Conservation (phyloP, 2,329 filamentous ascomycete genomes). For the Fusarium zealandicum region DNA sequence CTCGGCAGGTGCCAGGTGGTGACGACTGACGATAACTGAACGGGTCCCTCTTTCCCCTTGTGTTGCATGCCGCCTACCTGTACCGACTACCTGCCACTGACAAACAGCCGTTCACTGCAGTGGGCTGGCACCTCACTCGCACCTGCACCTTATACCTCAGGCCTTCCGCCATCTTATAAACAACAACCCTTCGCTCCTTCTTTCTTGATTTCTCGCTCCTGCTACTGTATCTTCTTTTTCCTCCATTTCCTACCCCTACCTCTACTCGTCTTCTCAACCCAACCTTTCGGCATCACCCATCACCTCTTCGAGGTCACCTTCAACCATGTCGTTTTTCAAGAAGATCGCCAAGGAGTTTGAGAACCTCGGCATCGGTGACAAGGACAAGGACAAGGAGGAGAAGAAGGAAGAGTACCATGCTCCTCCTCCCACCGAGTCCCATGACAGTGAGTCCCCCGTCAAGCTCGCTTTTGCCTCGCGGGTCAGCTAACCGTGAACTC, state of each 20-base stretch:
- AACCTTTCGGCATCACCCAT: constrained; percentile 15
- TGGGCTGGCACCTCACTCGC: not conserved
- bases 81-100: constrained; percentile 14
- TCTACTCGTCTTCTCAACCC: not conserved
- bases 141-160: constrained; percentile 15
- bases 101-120: constrained; percentile 19
- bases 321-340: constrained; percentile 55
- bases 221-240: not conserved
- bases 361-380: constrained; percentile 55
- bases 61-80: constrained; percentile 1
- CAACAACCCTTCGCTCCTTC: constrained; percentile 12
- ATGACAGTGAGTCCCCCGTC: constrained; percentile 26
- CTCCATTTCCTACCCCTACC: not conserved
- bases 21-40: constrained; percentile 12
- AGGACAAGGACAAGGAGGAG: constrained; percentile 46
- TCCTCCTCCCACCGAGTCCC: constrained; percentile 19
- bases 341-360: constrained; percentile 55
- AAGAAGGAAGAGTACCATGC: constrained; percentile 30
- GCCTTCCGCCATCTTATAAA: constrained; percentile 31
- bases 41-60: constrained; percentile 4
- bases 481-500: constrained; percentile 10
- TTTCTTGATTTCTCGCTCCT: constrained; percentile 11
- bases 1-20: constrained; percentile 7
- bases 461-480: too few relatives aligned
- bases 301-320: constrained; percentile 4